phyloP scores from a whole-genome alignment of 352 stramenopile genomes.

The Phytophthora cajani region DNA sequence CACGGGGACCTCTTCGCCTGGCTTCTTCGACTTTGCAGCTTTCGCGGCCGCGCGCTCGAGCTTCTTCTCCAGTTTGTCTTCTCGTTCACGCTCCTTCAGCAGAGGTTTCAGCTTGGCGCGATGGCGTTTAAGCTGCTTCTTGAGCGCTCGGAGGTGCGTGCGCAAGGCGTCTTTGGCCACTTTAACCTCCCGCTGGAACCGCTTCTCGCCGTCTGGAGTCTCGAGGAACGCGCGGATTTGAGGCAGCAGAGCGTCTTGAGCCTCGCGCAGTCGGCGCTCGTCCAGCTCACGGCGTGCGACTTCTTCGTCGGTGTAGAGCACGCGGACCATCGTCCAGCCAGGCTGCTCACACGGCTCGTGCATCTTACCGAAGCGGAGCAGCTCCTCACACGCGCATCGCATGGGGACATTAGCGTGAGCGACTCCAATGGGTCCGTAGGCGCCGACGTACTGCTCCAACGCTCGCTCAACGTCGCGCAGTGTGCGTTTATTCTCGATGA shows the following conservation, averaged over 20 bases:
- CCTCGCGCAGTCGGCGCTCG: constrained; percentile 52
- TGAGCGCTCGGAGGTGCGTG: constrained; percentile 41
- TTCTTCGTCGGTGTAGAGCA: constrained; percentile 69
- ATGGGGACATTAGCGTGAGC: constrained; percentile 70
- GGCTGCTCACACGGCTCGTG: constrained; percentile 67
- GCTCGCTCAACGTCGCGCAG: constrained; percentile 51
- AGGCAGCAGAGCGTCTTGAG: constrained; percentile 53
- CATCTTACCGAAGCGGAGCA: constrained; percentile 71
- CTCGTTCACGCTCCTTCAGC: constrained; percentile 18
- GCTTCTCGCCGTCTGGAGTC: constrained; percentile 66
- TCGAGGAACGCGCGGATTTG: constrained; percentile 68
- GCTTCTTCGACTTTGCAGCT: constrained; percentile 21
- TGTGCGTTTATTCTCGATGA: constrained; percentile 47
- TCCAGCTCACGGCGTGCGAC: constrained; percentile 51
- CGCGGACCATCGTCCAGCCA: constrained; percentile 70
- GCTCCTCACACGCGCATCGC: constrained; percentile 72
- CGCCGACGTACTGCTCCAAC: constrained; percentile 64
- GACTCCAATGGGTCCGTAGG: constrained; percentile 69
- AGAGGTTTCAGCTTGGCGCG: constrained; percentile 36
- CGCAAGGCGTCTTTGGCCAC: constrained; percentile 54
- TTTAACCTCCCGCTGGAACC: constrained; percentile 67
- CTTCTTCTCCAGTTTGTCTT: constrained; percentile 33
- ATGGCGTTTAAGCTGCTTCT: constrained; percentile 47
- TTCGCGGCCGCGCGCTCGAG: constrained; percentile 24
- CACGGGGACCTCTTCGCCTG: neutral